Evolutionary conservation across 768 basidiomycete genomes (phyloP), one percentile per base, ranked within the genome.

Genomic region (Hebeloma cylindrosporum): DNA sequence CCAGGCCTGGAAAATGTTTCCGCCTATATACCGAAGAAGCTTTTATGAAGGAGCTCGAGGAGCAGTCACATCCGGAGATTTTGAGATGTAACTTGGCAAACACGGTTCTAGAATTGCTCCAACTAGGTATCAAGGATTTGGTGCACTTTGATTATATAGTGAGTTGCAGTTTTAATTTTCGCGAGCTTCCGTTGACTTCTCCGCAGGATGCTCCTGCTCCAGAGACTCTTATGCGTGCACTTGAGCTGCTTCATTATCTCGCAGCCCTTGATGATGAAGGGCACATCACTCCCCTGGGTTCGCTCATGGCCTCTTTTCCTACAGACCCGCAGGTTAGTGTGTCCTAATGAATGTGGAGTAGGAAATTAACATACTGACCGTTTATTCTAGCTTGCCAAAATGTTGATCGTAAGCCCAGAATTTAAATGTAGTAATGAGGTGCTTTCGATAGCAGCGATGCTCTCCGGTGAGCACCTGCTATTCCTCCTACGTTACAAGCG

Each of bases 21-120:
- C 33, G 33, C 7, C 33, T 35, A 7, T 35, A 35, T 11, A 35
- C 16, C 14, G 33, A 35, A 21, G 7, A 35, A 35, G 6, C n/a
- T 16, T 35, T 35, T 17, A 35, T 35, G 33, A 35, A 35, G 33
- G 33, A 35, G 7, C 33, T 35, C 14, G 33, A 35, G 14, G 33
- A 35, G 14, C 33, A 35, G 33, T 35, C 33, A 17, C 22, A n/a
- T 35, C 33, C 33, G 13, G 33, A 35, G 33, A 16, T 35, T 35
- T 16, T 35, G 33, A 35, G 33, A 35, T 35, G 33, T 35, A 35
- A 35, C 14, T 35, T 35, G 33, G 33, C 33, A 5, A 35, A 35
- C 33, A 35, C 33, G 33, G 33, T 35, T 18, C 14, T 14, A 17
- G 33, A 35, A 21, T 35, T 35, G 6, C 33, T 35, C 16, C 33